Conservation (phyloP, 2,329 filamentous ascomycete species). For the Whalleya microplaca region DNA sequence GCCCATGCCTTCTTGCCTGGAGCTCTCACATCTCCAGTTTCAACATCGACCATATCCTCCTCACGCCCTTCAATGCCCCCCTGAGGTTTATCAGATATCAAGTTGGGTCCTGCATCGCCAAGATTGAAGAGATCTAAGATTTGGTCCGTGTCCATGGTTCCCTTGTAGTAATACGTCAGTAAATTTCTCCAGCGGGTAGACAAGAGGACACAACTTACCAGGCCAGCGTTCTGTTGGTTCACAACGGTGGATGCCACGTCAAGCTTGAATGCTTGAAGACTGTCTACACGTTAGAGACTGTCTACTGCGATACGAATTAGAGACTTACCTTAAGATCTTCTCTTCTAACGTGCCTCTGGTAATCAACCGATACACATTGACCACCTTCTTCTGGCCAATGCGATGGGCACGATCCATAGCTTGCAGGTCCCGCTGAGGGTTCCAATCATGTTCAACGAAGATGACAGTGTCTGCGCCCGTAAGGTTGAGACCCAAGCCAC, state of each 20-base stretch:
- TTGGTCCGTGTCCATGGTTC: constrained; percentile 94
- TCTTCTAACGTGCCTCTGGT: constrained; percentile 95
- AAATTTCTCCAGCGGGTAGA: neutral
- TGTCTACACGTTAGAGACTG: constrained; percentile 17
- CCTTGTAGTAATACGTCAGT: constrained; percentile 44
- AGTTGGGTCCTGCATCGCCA: constrained; percentile 72
- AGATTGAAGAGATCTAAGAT: constrained; percentile 96
- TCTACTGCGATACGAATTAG: neutral
- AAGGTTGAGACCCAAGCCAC: constrained; percentile 90
- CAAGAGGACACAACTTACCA: constrained; percentile 44
- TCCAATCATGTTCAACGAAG: constrained; percentile 99
- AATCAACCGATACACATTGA: constrained; percentile 97
- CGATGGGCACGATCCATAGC: constrained; percentile 98
- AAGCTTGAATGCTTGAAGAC: constrained; percentile 98
- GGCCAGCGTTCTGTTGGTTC: constrained; percentile 96
- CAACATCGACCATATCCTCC: constrained; percentile 90
- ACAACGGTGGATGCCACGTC: constrained; percentile 98
- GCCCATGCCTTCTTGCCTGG: constrained; percentile 96
- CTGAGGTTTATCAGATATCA: constrained; percentile 64
- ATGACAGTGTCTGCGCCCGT: constrained; percentile 98
- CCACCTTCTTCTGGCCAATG: constrained; percentile 99
- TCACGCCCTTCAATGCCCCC: constrained; percentile 65
- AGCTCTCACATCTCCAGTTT: constrained; percentile 87
- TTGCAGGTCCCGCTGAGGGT: constrained; percentile 97
- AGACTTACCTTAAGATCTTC: constrained; percentile 77